Evolutionary conservation across 208 protist genomes (phyloP).

Genomic region (Vickermania ingenoplastis): DNA sequence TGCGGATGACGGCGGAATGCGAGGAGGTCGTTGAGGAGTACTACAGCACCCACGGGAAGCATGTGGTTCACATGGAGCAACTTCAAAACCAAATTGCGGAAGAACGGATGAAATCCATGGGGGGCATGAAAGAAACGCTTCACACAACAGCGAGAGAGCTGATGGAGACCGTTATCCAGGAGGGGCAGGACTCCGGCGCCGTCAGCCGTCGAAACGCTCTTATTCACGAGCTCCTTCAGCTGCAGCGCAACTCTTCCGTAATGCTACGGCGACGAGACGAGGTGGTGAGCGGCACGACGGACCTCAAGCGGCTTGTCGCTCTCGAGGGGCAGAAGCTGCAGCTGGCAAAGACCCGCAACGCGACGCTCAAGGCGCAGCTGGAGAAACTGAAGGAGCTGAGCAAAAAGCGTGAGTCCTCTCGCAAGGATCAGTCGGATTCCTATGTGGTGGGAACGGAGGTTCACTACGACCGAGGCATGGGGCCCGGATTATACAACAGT

Average conservation of each 20-base stretch:
- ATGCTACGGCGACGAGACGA: slow-evolving; percentile 16
- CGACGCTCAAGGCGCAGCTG: slow-evolving; percentile 22
- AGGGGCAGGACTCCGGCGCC: background rate
- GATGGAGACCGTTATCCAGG: slow-evolving; percentile 3
- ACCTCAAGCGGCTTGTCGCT: slow-evolving; percentile 27
- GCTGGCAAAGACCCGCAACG: slow-evolving; percentile 29
- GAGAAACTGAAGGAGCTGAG: slow-evolving; percentile 15
- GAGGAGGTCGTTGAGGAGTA: slow-evolving; percentile 18
- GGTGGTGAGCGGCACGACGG: slow-evolving; percentile 10
- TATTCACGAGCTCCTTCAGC: slow-evolving; percentile 22
- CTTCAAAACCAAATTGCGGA: slow-evolving; percentile 19
- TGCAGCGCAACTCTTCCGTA: slow-evolving; percentile 14
- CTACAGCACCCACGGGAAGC: slow-evolving; percentile 26
- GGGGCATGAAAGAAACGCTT: slow-evolving; percentile 16
- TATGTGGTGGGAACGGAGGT: background rate
- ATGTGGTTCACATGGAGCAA: slow-evolving; percentile 17
- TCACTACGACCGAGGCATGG: background rate
- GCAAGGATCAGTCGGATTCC: background rate
- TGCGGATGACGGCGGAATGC: slow-evolving; percentile 14
- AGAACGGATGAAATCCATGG: slow-evolving; percentile 20
- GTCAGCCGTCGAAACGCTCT: slow-evolving; percentile 10
- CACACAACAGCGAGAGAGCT: slow-evolving; percentile 12
- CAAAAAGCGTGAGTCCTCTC: background rate
- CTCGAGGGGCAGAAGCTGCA: slow-evolving; percentile 40
- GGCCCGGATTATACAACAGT: background rate